Evolutionary conservation across 306 rosid genomes (phyloP).

Genomic region (Sindora glabra): DNA sequence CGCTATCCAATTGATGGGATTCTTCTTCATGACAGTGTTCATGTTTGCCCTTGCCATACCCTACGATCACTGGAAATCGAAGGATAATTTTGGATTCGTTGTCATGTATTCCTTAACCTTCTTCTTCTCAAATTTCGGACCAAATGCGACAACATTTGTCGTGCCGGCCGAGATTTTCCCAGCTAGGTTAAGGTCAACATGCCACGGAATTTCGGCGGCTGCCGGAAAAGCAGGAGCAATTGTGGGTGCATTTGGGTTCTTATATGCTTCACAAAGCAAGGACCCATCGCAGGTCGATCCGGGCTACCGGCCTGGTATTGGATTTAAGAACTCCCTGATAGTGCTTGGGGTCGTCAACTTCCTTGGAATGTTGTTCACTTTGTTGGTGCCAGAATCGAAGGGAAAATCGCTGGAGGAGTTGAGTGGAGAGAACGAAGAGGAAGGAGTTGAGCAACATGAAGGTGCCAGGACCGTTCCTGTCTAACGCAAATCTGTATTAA

Average conservation of each 20-base stretch:
- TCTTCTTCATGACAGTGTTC: constrained; percentile 84
- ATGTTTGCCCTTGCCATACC: constrained; percentile 87
- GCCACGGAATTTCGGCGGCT: constrained; percentile 90
- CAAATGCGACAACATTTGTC: constrained; percentile 73
- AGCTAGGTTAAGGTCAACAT: constrained; percentile 71
- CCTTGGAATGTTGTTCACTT: constrained; percentile 54
- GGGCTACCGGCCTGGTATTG: constrained; percentile 36
- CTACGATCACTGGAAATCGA: constrained; percentile 73
- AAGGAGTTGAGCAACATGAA: constrained; percentile 22
- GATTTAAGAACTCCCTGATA: constrained; percentile 51
- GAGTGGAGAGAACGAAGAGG: constrained; percentile 24
- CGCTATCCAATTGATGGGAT: constrained; percentile 66
- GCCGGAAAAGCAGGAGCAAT: constrained; percentile 92
- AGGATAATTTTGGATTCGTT: constrained; percentile 62
- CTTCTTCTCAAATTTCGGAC: constrained; percentile 88
- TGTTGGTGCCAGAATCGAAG: constrained; percentile 80
- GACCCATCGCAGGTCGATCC: too few species aligned
- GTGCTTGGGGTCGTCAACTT: constrained; percentile 49
- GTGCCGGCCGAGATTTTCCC: constrained; percentile 95
- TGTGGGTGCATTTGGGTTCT: constrained; percentile 74
- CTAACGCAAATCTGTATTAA: constrained; percentile 4
- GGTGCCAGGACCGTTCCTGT: constrained; percentile 17
- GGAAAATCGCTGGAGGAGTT: constrained; percentile 78
- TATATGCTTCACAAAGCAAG: too few species aligned
- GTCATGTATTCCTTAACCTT: constrained; percentile 78